Conservation (phyloP, 164 flowering plant species). For the Warburgia ugandensis region DNA sequence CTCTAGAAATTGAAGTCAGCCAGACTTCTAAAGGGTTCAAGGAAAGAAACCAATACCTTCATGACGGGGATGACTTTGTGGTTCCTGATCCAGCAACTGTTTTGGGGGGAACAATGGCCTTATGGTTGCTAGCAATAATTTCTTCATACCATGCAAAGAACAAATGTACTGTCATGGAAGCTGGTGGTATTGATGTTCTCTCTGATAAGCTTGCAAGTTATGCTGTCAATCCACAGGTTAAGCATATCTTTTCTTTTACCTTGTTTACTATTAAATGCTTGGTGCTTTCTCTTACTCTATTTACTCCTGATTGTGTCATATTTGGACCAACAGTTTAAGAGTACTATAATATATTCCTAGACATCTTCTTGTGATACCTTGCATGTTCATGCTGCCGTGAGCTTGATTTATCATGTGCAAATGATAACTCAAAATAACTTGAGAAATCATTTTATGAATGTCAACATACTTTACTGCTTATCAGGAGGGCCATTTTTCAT, state of each 20-base stretch:
- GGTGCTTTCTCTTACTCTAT: neutral
- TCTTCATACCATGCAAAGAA: constrained; percentile 49
- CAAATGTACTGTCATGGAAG: constrained; percentile 54
- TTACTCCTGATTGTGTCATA: neutral
- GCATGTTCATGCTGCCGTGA: no score
- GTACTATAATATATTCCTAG: no score
- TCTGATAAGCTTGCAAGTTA: constrained; percentile 58
- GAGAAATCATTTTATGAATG: no score
- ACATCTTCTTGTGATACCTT: no score
- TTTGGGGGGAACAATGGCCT: constrained; percentile 60
- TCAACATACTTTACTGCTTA: no score
- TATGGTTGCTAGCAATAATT: constrained; percentile 73
- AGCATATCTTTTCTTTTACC: neutral
- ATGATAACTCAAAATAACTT: no score
- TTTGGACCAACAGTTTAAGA: no score
- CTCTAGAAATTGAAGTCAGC: constrained; percentile 47
- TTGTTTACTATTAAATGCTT: neutral
- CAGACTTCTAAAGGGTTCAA: constrained; percentile 47
- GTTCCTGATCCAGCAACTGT: constrained; percentile 62
- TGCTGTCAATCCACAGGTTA: constrained; percentile 56
- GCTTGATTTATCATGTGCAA: no score
- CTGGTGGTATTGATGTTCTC: constrained; percentile 74
- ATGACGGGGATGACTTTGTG: constrained; percentile 53
- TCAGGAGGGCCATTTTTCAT: no score
- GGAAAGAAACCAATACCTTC: constrained; percentile 41